Evolutionary conservation across 2,329 filamentous ascomycete genomes (phyloP).

Genomic region (Coniella lustricola): DNA sequence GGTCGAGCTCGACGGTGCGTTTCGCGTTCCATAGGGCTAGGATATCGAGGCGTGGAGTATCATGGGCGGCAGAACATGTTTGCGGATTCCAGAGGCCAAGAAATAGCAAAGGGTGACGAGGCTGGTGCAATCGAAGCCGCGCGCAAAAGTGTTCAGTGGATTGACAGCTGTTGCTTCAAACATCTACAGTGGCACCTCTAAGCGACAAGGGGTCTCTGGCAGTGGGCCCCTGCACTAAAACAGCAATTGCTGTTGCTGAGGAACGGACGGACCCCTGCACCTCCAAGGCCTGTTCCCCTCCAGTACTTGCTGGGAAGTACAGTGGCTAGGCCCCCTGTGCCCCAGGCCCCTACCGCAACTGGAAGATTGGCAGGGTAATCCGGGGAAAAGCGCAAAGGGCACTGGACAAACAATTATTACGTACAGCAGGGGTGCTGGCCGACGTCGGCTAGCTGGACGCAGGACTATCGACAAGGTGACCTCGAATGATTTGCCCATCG

Average conservation of each 20-base stretch:
- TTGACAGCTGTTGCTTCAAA: conserved; percentile 5
- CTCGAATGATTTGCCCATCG: background rate
- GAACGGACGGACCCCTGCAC: too few relatives aligned
- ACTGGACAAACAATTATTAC: background rate
- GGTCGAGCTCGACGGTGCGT: conserved; percentile 6
- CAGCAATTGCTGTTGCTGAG: too few relatives aligned
- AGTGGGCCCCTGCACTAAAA: background rate
- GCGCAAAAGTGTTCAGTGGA: background rate
- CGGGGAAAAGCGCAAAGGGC: conserved; percentile 1
- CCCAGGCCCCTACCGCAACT: too few relatives aligned
- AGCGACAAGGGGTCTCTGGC: conserved; percentile 1
- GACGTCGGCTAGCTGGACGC: conserved; percentile 2
- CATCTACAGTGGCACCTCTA: conserved; percentile 1
- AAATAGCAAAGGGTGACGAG: background rate
- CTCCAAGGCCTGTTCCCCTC: too few relatives aligned
- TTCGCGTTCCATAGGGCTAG: conserved; percentile 13
- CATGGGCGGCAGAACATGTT: background rate
- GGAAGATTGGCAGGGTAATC: background rate
- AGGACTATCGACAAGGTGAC: background rate
- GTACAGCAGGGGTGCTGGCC: background rate
- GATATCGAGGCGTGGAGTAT: background rate
- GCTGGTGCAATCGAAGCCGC: background rate
- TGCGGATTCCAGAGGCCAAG: background rate
- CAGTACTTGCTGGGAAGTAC: too few relatives aligned
- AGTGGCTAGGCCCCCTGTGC: background rate